Base-by-base conservation (phyloP, 352 stramenopile species). In the Blastocystis sp. region DNA sequence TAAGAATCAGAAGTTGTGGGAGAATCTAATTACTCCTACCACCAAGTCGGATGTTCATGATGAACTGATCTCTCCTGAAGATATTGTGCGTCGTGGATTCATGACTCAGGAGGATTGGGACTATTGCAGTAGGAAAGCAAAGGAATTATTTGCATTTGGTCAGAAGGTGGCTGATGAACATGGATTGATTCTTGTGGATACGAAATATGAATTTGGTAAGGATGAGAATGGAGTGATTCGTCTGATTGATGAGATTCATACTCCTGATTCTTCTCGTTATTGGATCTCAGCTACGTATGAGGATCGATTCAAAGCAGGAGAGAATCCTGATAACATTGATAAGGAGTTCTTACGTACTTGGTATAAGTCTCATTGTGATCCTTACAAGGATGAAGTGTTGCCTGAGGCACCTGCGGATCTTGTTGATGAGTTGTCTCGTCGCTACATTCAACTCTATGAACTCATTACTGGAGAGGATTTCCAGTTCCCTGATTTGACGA, bases 321-420 rank as follows among this genome's bases (percentile, higher is more conserved):
- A n/a, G n/a, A n/a, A n/a, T n/a, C n/a, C n/a, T n/a, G n/a, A n/a
- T n/a, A n/a, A n/a, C n/a, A n/a, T n/a, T 86, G 96, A 99, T 91
- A 99, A 99, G 92, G 96, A 99, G 91, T 99, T 99, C 88, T 89
- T 99, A 66, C 92, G 96, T 74, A 91, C 98, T 51, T 99, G 96
- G 96, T 99, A 97, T 91, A 92, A 92, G 71, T 91, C 98, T 42
- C 93, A 97, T 90, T 99, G 96, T 90, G 96, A 99, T 90, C 96
- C 96, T 52, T 98, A 99, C 92, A 97, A 97, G 14, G 94, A 98
- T 89, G 91, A 90, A 19, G 91, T 93, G 43, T 89, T 99, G 51
- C 96, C 96, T 0, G 95, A 97, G 37, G 96, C 96, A 14, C 96
- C 96, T 5, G 93, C 92, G 83, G 94, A 98, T 71, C 92, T 99